Percentiles rank a stretch among this genome's conserved stretches.
Evolutionary conservation across 1,284 basidiomycete species (phyloP).

Genomic region (Nidula niveotomentosa): DNA sequence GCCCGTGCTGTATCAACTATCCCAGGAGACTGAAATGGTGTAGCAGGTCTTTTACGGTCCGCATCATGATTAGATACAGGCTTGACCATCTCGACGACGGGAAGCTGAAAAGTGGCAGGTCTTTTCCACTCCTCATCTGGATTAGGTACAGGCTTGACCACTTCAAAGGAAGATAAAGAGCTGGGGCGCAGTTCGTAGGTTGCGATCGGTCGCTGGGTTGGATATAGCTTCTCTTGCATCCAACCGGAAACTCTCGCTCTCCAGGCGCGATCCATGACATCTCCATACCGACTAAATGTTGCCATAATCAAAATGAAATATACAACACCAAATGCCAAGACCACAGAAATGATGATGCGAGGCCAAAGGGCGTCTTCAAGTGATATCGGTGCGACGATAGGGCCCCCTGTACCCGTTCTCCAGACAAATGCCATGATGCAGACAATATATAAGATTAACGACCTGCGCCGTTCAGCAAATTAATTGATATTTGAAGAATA

Average conservation of each 20-base stretch:
- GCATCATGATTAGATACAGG: background rate
- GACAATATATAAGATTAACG: conserved; percentile 54
- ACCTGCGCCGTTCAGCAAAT: conserved; percentile 26
- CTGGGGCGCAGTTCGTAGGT: too few species aligned
- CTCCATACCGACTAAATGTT: conserved; percentile 51
- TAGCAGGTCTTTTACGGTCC: background rate
- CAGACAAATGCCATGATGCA: conserved; percentile 61
- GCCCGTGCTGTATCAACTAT: too few species aligned
- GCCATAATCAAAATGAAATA: conserved; percentile 48
- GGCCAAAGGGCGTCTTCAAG: conserved; percentile 34
- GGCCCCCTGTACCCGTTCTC: conserved; percentile 42
- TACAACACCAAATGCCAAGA: conserved; percentile 48
- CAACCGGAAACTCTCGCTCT: conserved; percentile 9
- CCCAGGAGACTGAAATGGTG: too few species aligned
- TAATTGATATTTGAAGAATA: background rate
- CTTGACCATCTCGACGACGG: background rate
- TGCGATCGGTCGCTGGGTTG: background rate
- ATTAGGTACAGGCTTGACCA: background rate
- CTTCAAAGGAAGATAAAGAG: background rate
- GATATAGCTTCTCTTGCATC: background rate
- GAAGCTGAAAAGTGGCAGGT: background rate
- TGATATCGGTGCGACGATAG: conserved; percentile 11
- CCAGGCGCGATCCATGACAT: conserved; percentile 20
- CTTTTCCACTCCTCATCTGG: background rate
- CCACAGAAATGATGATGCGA: conserved; percentile 41